A percentile compares a stretch with the other conserved stretches of the same genome.
phyloP scores from a whole-genome alignment of 2,329 filamentous ascomycete genomes.

The Penicillium glabrum region DNA sequence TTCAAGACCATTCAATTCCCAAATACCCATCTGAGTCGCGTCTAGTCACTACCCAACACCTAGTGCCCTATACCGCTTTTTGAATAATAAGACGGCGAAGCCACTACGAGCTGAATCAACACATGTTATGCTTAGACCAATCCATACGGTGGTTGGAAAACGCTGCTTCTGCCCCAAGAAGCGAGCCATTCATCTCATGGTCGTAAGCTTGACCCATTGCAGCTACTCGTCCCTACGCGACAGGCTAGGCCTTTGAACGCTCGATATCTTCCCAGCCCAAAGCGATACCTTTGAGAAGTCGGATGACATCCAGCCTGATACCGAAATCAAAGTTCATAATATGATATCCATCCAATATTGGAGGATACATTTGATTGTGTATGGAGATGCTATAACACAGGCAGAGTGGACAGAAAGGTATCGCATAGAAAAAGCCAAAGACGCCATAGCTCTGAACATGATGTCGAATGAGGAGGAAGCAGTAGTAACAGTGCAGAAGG shows the following conservation, averaged over 20 bases:
- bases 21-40: constrained; percentile 7
- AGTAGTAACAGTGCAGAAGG: constrained; percentile 7
- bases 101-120: neutral
- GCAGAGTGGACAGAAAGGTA: constrained; percentile 16
- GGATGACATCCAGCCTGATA: neutral
- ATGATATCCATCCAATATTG: neutral
- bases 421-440: constrained; percentile 17
- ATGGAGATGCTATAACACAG: constrained; percentile 14
- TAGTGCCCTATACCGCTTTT: neutral
- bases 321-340: neutral
- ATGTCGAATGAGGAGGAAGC: constrained; percentile 6
- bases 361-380: constrained; percentile 1
- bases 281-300: neutral
- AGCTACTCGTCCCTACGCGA: neutral
- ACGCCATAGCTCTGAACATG: constrained; percentile 18
- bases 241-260: neutral
- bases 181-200: neutral
- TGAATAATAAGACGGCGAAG: neutral
- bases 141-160: neutral
- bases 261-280: neutral
- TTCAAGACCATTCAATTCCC: neutral
- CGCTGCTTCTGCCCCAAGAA: neutral
- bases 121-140: neutral
- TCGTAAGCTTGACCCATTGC: neutral
- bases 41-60: neutral